phyloP scores from a whole-genome alignment of 495 filamentous ascomycete genomes.

The Sordaria brevicollis region DNA sequence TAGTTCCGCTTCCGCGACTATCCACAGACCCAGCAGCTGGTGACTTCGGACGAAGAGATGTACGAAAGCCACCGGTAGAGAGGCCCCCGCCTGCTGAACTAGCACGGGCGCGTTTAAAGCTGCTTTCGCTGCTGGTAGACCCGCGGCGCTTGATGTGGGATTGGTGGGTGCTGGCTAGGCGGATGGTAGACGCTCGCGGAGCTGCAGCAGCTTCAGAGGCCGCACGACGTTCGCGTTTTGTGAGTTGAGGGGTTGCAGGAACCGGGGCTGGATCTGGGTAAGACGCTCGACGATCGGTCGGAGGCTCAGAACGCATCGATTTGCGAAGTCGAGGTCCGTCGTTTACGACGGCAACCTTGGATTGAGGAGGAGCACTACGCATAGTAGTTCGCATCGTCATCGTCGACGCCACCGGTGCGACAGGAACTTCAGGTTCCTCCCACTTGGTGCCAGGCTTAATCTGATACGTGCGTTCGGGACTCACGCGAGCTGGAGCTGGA shows the following conservation, averaged over 20 bases:
- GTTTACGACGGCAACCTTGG: background rate
- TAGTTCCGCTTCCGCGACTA: background rate
- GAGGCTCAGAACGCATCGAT: constrained; percentile 16
- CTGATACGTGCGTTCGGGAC: constrained; percentile 26
- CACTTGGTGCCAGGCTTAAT: constrained; percentile 33
- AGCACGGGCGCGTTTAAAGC: constrained; percentile 32
- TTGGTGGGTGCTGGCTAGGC: background rate
- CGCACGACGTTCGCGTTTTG: constrained; percentile 4
- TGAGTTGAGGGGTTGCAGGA: background rate
- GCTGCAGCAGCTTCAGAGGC: constrained; percentile 8
- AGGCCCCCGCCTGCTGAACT: background rate
- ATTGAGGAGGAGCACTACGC: constrained; percentile 8
- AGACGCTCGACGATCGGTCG: background rate
- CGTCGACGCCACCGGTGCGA: background rate
- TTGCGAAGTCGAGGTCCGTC: constrained; percentile 15
- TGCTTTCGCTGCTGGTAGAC: constrained; percentile 39
- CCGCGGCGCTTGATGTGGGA: constrained; percentile 25
- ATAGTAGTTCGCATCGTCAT: constrained; percentile 15
- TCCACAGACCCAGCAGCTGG: background rate
- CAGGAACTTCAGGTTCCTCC: constrained; percentile 1
- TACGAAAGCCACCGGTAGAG: constrained; percentile 18
- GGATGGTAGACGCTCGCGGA: background rate
- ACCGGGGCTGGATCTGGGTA: constrained; percentile 1
- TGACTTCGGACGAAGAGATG: constrained; percentile 19
- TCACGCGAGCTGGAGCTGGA: background rate